Conservation (phyloP, 345 rosid species). For the Citrus glauca region DNA sequence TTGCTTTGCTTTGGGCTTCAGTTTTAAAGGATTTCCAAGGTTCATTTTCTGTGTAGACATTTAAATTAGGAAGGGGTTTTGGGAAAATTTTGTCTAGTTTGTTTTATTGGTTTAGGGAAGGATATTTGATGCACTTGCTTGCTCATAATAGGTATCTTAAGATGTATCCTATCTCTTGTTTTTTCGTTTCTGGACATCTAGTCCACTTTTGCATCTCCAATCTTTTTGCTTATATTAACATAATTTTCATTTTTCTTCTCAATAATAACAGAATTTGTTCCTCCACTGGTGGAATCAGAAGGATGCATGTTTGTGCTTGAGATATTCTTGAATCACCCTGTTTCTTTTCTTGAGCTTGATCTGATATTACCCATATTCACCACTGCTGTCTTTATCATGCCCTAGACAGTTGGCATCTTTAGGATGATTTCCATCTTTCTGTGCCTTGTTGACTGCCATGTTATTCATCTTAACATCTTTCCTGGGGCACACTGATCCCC, state of each 20-base stretch:
- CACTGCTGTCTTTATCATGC: background rate
- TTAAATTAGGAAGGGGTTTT: background rate
- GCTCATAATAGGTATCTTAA: background rate
- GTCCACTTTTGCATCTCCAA: background rate
- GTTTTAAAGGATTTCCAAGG: background rate
- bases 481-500: background rate
- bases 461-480: background rate
- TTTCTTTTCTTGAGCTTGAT: background rate
- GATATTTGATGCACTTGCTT: background rate
- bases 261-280: background rate
- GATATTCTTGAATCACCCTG: background rate
- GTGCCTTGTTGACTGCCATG: background rate
- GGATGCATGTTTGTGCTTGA: background rate
- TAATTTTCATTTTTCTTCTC: background rate
- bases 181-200: background rate
- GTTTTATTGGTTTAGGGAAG: background rate
- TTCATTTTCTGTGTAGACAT: background rate
- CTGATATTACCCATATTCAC: background rate
- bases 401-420: background rate
- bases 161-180: background rate
- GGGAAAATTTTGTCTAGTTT: background rate
- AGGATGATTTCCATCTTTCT: background rate
- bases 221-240: background rate
- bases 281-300: background rate
- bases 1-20: background rate